A percentile compares a stretch with the other conserved stretches of the same genome.
These are phyloP conservation scores for Chlorokybus atmophyticus DNA, from an alignment of 139 green algal genomes.

Conservation along the genomic window DNA sequence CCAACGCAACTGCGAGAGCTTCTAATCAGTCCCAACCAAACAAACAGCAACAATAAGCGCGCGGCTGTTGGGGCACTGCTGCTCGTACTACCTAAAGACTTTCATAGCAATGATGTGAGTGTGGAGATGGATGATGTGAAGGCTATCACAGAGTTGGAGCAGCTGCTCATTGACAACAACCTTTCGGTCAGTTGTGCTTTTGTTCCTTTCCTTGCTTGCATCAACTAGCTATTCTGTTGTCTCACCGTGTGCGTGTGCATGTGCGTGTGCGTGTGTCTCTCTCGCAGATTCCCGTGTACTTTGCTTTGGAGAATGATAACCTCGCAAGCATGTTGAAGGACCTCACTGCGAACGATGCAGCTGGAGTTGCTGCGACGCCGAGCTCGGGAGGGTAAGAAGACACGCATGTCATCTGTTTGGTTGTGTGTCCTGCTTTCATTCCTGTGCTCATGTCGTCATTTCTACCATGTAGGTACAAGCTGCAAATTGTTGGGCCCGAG, in stretches of 20 bases:
- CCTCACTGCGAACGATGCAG: slow-evolving; percentile 11
- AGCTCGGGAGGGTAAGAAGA: slow-evolving; percentile 23
- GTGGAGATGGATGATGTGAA: not conserved
- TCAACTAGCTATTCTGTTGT: slow-evolving; percentile 1
- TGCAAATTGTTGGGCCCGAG: slow-evolving; percentile 11
- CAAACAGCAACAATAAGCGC: not conserved
- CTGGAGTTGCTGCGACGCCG: slow-evolving; percentile 14
- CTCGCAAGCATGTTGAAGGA: slow-evolving; percentile 9
- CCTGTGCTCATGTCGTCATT: not conserved
- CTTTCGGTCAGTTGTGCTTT: slow-evolving; percentile 5
- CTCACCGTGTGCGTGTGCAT: not conserved
- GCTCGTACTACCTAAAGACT: slow-evolving; percentile 11
- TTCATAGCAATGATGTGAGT: not conserved
- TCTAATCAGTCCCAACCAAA: not conserved
- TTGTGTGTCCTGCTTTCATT: not conserved
- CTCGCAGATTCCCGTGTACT: slow-evolving; percentile 22
- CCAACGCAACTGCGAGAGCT: not conserved
- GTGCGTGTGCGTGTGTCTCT: not conserved
- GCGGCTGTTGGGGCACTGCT: slow-evolving; percentile 7
- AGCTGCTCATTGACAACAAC: slow-evolving; percentile 10
- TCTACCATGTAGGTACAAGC: slow-evolving; percentile 18
- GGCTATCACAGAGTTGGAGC: slow-evolving; percentile 7
- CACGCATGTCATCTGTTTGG: not conserved
- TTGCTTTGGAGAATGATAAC: slow-evolving; percentile 25
- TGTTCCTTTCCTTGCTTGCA: not conserved